Evolutionary conservation across 106 monocot species (phyloP).

Genomic region (Iris macrosiphon): DNA sequence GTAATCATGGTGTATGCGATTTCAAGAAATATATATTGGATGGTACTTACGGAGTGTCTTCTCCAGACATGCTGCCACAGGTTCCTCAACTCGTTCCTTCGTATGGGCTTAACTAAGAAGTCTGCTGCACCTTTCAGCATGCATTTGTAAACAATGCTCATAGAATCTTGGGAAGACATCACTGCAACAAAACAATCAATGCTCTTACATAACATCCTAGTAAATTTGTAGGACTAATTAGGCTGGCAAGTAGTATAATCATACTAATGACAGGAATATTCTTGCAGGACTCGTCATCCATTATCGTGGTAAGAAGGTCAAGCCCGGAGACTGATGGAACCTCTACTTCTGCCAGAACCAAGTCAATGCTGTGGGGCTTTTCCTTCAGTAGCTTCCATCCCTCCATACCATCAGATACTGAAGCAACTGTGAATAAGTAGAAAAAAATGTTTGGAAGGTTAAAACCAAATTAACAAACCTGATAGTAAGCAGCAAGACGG

Average conservation of each 20-base stretch:
- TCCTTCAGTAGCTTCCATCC: slow-evolving; percentile 71
- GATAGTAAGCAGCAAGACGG: not conserved
- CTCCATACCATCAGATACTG: slow-evolving; percentile 59
- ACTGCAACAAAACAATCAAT: slow-evolving; percentile 30
- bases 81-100: slow-evolving; percentile 79
- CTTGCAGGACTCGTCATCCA: slow-evolving; percentile 53
- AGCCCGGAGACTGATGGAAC: slow-evolving; percentile 68
- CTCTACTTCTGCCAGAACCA: slow-evolving; percentile 77
- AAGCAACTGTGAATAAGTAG: slow-evolving; percentile 37
- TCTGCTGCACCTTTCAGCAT: slow-evolving; percentile 81
- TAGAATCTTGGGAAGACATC: slow-evolving; percentile 90
- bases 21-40: too few species aligned
- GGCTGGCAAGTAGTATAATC: not conserved
- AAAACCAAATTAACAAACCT: not conserved
- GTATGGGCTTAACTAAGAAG: slow-evolving; percentile 76
- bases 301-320: slow-evolving; percentile 61
- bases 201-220: not conserved
- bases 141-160: slow-evolving; percentile 74
- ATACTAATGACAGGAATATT: slow-evolving; percentile 90
- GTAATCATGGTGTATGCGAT: too few species aligned
- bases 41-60: slow-evolving; percentile 37
- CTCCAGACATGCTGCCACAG: slow-evolving; percentile 97
- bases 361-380: slow-evolving; percentile 45
- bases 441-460: not conserved
- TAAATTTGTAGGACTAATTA: not conserved